Base-by-base conservation (phyloP, 2,329 filamentous ascomycete genomes). In the Myriosclerotinia curreyana region DNA sequence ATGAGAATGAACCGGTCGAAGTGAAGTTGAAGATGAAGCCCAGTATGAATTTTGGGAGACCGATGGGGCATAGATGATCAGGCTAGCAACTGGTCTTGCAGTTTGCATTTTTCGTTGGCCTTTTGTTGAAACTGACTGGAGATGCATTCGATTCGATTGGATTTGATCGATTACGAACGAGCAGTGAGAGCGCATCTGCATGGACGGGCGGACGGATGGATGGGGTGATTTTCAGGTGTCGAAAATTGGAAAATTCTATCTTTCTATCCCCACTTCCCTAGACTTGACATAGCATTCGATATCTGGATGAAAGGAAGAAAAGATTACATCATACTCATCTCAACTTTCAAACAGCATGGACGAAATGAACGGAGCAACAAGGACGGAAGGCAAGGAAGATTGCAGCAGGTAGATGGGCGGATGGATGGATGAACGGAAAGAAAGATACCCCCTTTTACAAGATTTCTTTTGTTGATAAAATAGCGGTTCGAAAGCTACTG, bases 21-120 rank as follows among this genome's bases (percentile, higher is more conserved):
- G 64, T 65, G 2, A 49, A 44, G 17, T 59, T 72, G n/a, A 67
- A 66, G 52, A n/a, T 72, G 40, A 72, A 71, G 56, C 62, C 67
- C 6, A 71, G 65, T 58, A 51, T 66, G 44, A 72, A 72, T 63
- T 72, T 72, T 65, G 71, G 71, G 17, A 67, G 49, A 51, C 71
- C 71, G 17, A 64, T 72, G 50, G 71, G 71, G 3, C 50, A 51
- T 25, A 48, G 36, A 63, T 58, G 55, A 58, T 58, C 48, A 31
- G 46, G 50, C 15, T 25, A 36, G 36, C 42, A 12, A 48, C n/a
- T 5, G 14, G n/a, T 48, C 12, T 17, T 22, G n/a, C 55, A 36
- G 12, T 25, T 20, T 17, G 44, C 14, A 3, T 5, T 58, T 46
- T 58, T 55, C 22, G 25, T 25, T 36, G 36, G n/a, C 36, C 42